Base-by-base conservation (phyloP, 1,139 yeast genomes). In the Lodderomyces parapsilosis region DNA sequence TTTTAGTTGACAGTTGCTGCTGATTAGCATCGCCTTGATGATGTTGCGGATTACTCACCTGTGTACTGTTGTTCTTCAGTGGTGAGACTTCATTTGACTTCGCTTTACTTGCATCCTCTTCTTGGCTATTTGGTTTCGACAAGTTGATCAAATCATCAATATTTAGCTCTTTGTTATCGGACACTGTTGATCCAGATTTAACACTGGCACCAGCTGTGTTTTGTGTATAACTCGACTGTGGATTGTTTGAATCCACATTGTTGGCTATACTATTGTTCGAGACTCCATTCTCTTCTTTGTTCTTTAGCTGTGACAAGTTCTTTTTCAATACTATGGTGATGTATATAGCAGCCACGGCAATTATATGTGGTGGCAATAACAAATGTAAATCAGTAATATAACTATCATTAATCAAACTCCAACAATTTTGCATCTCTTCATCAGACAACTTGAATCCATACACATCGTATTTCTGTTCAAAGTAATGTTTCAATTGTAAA, bases 391-490 rank as follows among this genome's bases (percentile, higher is more conserved):
- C 98, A 1, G 96, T 88, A 40, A 89, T 83, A 61, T 86, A 91
- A 50, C 93, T 80, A 59, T 93, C 99, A 59, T 91, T 93, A 40
- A 93, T 78, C 47, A 91, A 72, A 1, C 95, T 85, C 98, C 98
- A 91, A 4, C 88, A 73, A 40, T 86, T 81, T 57, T 91, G 96
- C 33, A 86, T 60, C 56, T 91, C 97, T 43, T 86, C 93, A 1
- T 81, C 76, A 1, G 78, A 63, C 23, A 86, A 55, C 17, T 59
- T 58, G 25, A 78, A 60, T 18, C 69, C 73, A 46, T 60, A 68
- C 2, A 47, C 42, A 2, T 52, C 41, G 30, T 45, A 42, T 48
- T 66, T 62, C 17, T 54, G 58, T 8, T 57, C 59, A 54, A 70
- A 56, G 44, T 82, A 50, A 68, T 77, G 59, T 62, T 71, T 41